Base-by-base conservation (phyloP, 768 basidiomycete species). In the Kondoa malvinella region DNA sequence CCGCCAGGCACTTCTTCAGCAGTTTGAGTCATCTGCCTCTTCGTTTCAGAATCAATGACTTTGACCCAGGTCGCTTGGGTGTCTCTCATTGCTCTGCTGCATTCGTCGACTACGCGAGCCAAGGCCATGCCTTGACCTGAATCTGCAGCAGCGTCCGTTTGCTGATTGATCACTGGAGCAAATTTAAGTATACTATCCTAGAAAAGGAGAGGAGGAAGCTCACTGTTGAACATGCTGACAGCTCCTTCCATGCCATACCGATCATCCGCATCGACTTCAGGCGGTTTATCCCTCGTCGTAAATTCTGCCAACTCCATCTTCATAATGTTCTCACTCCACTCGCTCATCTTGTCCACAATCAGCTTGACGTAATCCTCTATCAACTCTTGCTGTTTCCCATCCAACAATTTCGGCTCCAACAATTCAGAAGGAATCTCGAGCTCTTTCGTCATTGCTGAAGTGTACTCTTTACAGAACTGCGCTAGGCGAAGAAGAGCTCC, bases 391-490 rank as follows among this genome's bases (percentile, higher is more conserved):
- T 94, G 91, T 76, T 92, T 91, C 68, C 95, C 94, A 68, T 91
- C 92, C 34, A 99, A 81, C n/a, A 97, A 80, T 0, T 92, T 85
- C 0, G 94, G 95, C 66, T 90, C 85, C 33, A 95, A 80, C 64
- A 88, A 82, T 56, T 90, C 90, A 0, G 84, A 79, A 0, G 90
- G 82, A 29, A 97, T 81, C 59, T 86, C 84, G 64, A 97, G 84
- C 73, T 96, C 92, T 77, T 89, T 90, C 33, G 66, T 70, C 92
- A 96, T 96, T 74, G 84, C 88, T 75, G 84, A 83, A 78, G 87
- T 86, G 80, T 97, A 96, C 75, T 96, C 88, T 78, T 96, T 97
- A 64, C 95, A 81, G 91, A 92, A 96, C 3, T 87, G 88, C 71
- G 89, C 88, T 30, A 99, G 82, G 27, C 84, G 82, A 1, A 99